These are phyloP conservation scores for Nepenthes alata DNA, from an alignment of 179 eudicot genomes.

Conservation along the genomic window DNA sequence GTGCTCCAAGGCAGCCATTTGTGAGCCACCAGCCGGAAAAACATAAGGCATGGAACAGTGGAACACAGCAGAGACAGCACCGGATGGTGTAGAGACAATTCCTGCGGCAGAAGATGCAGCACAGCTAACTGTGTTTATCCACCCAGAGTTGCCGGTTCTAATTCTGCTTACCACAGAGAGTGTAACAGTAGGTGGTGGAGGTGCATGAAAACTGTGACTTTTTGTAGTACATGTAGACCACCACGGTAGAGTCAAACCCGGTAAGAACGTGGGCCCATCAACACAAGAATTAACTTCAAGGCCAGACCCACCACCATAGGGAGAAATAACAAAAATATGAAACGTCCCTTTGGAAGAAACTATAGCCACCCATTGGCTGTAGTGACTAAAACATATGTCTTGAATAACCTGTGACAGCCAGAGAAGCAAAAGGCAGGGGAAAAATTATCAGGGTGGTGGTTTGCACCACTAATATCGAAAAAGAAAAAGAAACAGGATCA, in stretches of 20 bases:
- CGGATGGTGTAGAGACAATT: conserved; percentile 49
- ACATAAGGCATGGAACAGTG: conserved; percentile 42
- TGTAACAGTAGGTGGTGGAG: conserved; percentile 78
- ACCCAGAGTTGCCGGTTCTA: conserved; percentile 73
- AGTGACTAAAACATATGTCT: conserved; percentile 87
- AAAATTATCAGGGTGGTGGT: background rate
- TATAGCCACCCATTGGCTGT: conserved; percentile 91
- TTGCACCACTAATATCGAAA: conserved; percentile 1
- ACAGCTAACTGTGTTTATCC: conserved; percentile 89
- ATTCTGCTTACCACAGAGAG: conserved; percentile 79
- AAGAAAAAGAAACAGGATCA: conserved; percentile 4
- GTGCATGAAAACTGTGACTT: conserved; percentile 35
- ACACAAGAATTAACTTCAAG: conserved; percentile 47
- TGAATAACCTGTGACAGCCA: conserved; percentile 68
- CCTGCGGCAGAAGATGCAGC: conserved; percentile 95
- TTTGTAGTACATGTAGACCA: conserved; percentile 43
- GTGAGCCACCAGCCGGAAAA: conserved; percentile 21
- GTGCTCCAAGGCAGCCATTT: conserved; percentile 48
- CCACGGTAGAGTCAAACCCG: conserved; percentile 64
- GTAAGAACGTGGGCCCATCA: conserved; percentile 51
- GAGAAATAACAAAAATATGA: conserved; percentile 81
- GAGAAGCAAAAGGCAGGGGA: conserved; percentile 2
- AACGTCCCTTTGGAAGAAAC: conserved; percentile 89
- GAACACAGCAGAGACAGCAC: conserved; percentile 68
- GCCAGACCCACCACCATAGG: conserved; percentile 82